A percentile compares a stretch with the other conserved stretches of the same genome.
Conservation (phyloP, 2,329 filamentous ascomycete species). For the Fusarium tjaetaba region DNA sequence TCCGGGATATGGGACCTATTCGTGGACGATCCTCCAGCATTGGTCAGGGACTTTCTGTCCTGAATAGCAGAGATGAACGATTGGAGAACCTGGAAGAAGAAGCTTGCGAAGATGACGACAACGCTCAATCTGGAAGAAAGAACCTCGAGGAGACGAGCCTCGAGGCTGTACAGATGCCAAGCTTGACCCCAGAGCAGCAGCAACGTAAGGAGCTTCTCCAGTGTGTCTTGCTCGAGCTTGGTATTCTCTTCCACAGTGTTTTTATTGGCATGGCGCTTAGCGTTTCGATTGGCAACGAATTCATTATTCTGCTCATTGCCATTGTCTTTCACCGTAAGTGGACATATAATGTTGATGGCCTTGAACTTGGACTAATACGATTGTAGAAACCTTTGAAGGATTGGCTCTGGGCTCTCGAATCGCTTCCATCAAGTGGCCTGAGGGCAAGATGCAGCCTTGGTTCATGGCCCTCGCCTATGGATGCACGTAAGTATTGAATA, state of each 20-base stretch:
- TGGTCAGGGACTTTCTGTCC: slow-evolving; percentile 46
- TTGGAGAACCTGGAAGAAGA: slow-evolving; percentile 26
- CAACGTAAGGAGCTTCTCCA: slow-evolving; percentile 75
- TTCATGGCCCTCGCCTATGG: slow-evolving; percentile 68
- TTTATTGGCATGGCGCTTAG: slow-evolving; percentile 88
- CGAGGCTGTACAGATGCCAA: slow-evolving; percentile 38
- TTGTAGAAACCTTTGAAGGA: slow-evolving; percentile 60
- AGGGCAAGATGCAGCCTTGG: slow-evolving; percentile 60
- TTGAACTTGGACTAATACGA: not conserved
- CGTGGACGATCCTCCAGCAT: slow-evolving; percentile 50
- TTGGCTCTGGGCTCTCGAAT: slow-evolving; percentile 73
- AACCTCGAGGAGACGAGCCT: slow-evolving; percentile 36
- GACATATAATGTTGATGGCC: accelerated
- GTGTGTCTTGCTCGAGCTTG: slow-evolving; percentile 80
- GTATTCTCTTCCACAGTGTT: slow-evolving; percentile 71
- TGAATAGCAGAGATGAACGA: slow-evolving; percentile 39
- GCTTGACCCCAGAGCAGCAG: slow-evolving; percentile 62
- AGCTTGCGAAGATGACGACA: slow-evolving; percentile 26
- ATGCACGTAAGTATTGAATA: slow-evolving; percentile 53
- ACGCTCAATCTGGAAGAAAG: slow-evolving; percentile 27
- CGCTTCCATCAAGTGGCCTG: slow-evolving; percentile 60
- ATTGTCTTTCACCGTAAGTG: slow-evolving; percentile 75
- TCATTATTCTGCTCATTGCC: slow-evolving; percentile 81
- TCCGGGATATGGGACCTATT: slow-evolving; percentile 48
- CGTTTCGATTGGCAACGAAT: slow-evolving; percentile 78